phyloP scores from a whole-genome alignment of 2,329 filamentous ascomycete species.

The Penicillium sumatraense region DNA sequence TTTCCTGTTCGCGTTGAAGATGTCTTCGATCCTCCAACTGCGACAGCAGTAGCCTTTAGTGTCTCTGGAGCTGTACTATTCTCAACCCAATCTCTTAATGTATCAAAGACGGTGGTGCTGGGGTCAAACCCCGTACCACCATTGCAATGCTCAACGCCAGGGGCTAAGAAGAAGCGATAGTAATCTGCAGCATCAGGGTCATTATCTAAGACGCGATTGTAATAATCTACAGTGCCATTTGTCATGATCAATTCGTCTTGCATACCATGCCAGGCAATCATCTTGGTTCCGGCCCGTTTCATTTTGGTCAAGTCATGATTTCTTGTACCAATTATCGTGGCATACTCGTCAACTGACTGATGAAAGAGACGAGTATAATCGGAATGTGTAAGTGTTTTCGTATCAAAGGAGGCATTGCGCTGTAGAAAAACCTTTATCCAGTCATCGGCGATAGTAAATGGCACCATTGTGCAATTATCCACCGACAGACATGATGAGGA shows the following conservation, averaged over 20 bases:
- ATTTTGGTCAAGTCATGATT: slow-evolving; percentile 45
- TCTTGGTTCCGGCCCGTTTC: slow-evolving; percentile 43
- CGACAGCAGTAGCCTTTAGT: neutral
- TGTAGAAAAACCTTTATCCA: slow-evolving; percentile 43
- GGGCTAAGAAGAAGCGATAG: slow-evolving; percentile 46
- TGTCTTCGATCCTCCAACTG: neutral
- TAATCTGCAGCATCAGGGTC: slow-evolving; percentile 36
- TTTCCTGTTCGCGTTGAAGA: neutral
- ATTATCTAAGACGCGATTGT: slow-evolving; percentile 34
- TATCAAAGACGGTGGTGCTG: neutral
- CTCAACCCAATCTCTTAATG: slow-evolving; percentile 1
- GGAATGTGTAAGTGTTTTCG: slow-evolving; percentile 30
- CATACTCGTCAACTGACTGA: slow-evolving; percentile 34
- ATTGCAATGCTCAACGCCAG: slow-evolving; percentile 43
- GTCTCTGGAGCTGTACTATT: neutral
- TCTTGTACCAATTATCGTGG: slow-evolving; percentile 41
- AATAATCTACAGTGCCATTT: slow-evolving; percentile 44
- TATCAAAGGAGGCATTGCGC: slow-evolving; percentile 37
- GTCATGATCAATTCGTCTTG: slow-evolving; percentile 44
- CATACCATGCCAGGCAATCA: slow-evolving; percentile 52
- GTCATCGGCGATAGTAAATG: slow-evolving; percentile 35
- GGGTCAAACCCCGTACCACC: slow-evolving; percentile 32
- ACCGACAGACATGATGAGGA: slow-evolving; percentile 29
- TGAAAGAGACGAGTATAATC: slow-evolving; percentile 32
- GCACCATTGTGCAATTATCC: slow-evolving; percentile 27